A percentile compares a stretch with the other conserved stretches of the same genome.
These are phyloP conservation scores for Candida silvatica DNA, from an alignment of 805 yeast species.

Conservation along the genomic window DNA sequence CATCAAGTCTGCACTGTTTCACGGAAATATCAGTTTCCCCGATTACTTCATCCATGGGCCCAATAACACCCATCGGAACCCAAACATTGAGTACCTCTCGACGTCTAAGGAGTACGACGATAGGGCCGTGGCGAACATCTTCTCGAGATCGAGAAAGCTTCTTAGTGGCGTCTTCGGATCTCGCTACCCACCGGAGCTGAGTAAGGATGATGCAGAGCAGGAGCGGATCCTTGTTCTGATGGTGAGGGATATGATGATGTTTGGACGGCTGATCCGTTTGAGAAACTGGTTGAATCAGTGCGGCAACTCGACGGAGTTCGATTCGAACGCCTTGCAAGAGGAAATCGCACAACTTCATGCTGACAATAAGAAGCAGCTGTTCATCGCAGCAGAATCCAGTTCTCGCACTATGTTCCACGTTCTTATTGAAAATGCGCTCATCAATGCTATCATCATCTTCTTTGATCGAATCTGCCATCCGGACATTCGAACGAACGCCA, in stretches of 20 bases:
- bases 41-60: background rate
- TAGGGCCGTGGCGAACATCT: constrained; percentile 1
- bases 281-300: constrained; percentile 9
- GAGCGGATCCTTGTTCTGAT: constrained; percentile 4
- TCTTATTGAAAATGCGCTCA: constrained; percentile 5
- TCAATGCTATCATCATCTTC: constrained; percentile 3
- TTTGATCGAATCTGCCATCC: constrained; percentile 7
- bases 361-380: constrained; percentile 4
- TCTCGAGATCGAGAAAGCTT: background rate
- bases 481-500: constrained; percentile 4
- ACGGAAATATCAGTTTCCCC: constrained; percentile 2
- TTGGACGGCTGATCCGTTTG: constrained; percentile 6
- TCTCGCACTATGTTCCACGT: constrained; percentile 1
- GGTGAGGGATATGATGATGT: constrained; percentile 6
- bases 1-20: constrained; percentile 2
- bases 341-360: constrained; percentile 3
- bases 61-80: background rate
- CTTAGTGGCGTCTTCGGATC: constrained; percentile 1
- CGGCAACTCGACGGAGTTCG: constrained; percentile 8
- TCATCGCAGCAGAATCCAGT: background rate
- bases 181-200: background rate
- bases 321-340: constrained; percentile 2
- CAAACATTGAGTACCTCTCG: constrained; percentile 2
- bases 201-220: constrained; percentile 1
- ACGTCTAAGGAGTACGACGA: constrained; percentile 1